These are phyloP conservation scores for Thielaviopsis populi DNA, from an alignment of 2,329 filamentous ascomycete genomes.

Conservation along the genomic window DNA sequence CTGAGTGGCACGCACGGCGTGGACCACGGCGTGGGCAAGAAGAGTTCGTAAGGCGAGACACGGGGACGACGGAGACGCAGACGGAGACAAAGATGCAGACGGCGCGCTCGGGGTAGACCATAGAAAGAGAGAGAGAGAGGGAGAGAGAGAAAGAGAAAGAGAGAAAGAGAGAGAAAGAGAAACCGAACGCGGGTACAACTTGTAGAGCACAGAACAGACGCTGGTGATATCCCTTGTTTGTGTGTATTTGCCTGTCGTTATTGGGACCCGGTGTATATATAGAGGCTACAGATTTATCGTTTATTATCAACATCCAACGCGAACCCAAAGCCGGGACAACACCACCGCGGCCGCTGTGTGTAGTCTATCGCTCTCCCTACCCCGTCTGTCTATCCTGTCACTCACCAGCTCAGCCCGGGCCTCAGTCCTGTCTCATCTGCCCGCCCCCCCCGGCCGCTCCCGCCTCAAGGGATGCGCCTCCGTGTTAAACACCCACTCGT, in stretches of 20 bases:
- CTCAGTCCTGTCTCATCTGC: not conserved
- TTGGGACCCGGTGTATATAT: slow-evolving; percentile 4
- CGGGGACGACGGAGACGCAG: not conserved
- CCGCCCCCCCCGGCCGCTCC: slow-evolving; percentile 13
- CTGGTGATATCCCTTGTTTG: not conserved
- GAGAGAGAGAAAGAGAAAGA: not conserved
- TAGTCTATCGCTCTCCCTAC: no score
- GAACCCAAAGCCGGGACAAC: no score
- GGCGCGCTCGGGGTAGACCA: not conserved
- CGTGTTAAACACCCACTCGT: slow-evolving; percentile 47
- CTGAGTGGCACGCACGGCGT: slow-evolving; percentile 16
- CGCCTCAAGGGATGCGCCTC: slow-evolving; percentile 38
- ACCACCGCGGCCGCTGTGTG: no score
- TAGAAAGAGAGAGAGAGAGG: not conserved
- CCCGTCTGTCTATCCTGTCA: no score
- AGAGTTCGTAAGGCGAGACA: slow-evolving; percentile 12
- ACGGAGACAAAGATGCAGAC: not conserved
- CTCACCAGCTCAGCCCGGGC: no score
- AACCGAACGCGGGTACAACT: not conserved
- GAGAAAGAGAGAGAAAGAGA: not conserved
- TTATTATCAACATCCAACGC: not conserved
- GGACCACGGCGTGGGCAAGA: slow-evolving; percentile 16
- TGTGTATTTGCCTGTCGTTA: not conserved
- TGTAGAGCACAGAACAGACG: not conserved
- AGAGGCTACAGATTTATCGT: not conserved